phyloP scores from a whole-genome alignment of 208 protist genomes.

The Tritrichomonas foetus region DNA sequence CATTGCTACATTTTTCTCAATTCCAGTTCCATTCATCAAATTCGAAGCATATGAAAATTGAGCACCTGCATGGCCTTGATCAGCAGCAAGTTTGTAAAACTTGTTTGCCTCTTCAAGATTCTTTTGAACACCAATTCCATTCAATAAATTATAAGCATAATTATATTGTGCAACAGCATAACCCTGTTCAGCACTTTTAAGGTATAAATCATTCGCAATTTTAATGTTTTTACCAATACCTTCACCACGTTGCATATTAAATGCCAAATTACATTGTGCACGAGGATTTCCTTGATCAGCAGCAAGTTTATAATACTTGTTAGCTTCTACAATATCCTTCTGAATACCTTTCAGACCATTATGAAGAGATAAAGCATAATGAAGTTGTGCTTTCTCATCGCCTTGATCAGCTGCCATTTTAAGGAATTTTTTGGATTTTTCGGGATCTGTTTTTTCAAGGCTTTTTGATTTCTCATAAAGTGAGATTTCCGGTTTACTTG shows the following conservation, averaged over 20 bases:
- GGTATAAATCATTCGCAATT: not conserved
- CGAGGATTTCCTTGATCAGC: not conserved
- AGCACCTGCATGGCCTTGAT: not conserved
- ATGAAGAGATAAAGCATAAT: not conserved
- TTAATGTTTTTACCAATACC: not conserved
- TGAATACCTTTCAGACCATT: not conserved
- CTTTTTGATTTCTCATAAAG: too few relatives aligned
- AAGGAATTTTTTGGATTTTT: not conserved
- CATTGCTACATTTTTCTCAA: not conserved
- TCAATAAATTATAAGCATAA: not conserved
- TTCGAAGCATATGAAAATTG: not conserved
- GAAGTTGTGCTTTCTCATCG: not conserved
- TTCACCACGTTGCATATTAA: not conserved
- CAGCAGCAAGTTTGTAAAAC: not conserved
- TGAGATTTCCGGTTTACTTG: too few relatives aligned
- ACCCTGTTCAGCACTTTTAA: not conserved
- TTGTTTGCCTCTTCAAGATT: not conserved
- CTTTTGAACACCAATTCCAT: not conserved
- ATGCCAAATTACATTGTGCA: not conserved
- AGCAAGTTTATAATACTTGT: not conserved
- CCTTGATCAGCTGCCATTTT: slow-evolving; percentile 10
- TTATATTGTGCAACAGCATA: not conserved
- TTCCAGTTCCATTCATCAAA: not conserved
- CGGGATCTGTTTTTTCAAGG: too few relatives aligned
- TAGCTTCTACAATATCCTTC: not conserved